Conservation (phyloP, 2,329 filamentous ascomycete genomes). For the Leptographium lundbergii region DNA sequence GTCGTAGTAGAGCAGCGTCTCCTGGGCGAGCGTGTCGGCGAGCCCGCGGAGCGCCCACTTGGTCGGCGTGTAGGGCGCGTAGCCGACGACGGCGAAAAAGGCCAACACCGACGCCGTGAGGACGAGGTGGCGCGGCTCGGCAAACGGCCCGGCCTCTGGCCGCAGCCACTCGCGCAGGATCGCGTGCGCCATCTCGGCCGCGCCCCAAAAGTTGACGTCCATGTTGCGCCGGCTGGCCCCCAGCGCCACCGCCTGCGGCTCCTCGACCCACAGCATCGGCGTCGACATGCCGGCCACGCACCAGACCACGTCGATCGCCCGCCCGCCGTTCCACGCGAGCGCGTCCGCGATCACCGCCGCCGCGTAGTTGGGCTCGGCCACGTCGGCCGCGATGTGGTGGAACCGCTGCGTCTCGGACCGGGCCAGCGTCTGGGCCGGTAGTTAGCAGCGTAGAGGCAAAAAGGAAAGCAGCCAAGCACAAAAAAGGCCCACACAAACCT, state of each 20-base stretch:
- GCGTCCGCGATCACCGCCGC: slow-evolving; percentile 57
- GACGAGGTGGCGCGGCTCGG: slow-evolving; percentile 62
- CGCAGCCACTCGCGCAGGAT: slow-evolving; percentile 63
- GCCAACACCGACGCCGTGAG: slow-evolving; percentile 71
- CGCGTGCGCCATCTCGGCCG: slow-evolving; percentile 74
- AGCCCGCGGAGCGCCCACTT: slow-evolving; percentile 79
- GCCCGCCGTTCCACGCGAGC: slow-evolving; percentile 63
- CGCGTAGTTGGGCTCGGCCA: slow-evolving; percentile 59
- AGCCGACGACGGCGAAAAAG: slow-evolving; percentile 69
- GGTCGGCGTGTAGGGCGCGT: slow-evolving; percentile 68
- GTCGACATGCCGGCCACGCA: slow-evolving; percentile 66
- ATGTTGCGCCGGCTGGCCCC: slow-evolving; percentile 62
- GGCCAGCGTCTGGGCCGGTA: slow-evolving; percentile 45
- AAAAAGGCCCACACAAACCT: slow-evolving; percentile 26
- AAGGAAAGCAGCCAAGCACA: background rate
- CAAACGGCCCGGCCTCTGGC: slow-evolving; percentile 29
- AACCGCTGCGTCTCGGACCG: slow-evolving; percentile 63
- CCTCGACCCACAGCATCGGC: slow-evolving; percentile 70
- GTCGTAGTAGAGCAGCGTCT: slow-evolving; percentile 75
- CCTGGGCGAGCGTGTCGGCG: slow-evolving; percentile 71
- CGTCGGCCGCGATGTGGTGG: slow-evolving; percentile 71
- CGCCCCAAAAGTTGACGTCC: slow-evolving; percentile 86
- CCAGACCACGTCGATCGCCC: slow-evolving; percentile 77
- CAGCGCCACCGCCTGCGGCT: slow-evolving; percentile 41
- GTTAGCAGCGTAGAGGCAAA: background rate